A percentile compares a stretch with the other conserved stretches of the same genome.
Evolutionary conservation across 2,329 filamentous ascomycete genomes (phyloP).

Genomic region (Domatiomyces globalis): DNA sequence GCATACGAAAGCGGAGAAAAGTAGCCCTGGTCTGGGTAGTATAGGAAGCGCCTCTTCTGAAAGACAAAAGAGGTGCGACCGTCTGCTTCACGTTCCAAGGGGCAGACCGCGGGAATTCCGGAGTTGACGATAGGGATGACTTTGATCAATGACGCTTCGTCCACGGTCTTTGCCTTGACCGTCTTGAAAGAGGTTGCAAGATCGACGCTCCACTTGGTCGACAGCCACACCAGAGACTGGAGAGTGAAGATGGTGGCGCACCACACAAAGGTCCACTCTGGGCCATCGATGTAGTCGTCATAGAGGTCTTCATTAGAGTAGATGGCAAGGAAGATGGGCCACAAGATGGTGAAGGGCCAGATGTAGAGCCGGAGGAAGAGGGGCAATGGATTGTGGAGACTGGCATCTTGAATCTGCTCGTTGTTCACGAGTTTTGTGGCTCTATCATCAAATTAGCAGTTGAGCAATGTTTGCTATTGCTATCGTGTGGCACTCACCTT

Average conservation of each 20-base stretch:
- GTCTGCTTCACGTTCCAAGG: constrained; percentile 58
- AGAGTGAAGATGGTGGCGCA: constrained; percentile 71
- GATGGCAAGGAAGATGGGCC: constrained; percentile 80
- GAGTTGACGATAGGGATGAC: constrained; percentile 82
- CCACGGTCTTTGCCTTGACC: constrained; percentile 51
- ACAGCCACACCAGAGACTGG: constrained; percentile 83
- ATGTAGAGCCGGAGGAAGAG: constrained; percentile 72
- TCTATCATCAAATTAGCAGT: constrained; percentile 1
- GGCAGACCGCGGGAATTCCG: constrained; percentile 75
- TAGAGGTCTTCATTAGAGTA: constrained; percentile 76
- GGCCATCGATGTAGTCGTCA: constrained; percentile 77
- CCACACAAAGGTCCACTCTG: constrained; percentile 98
- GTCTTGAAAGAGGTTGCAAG: constrained; percentile 71
- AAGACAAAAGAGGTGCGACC: constrained; percentile 81
- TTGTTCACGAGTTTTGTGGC: constrained; percentile 60
- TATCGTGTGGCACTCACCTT: constrained; percentile 5
- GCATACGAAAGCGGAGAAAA: constrained; percentile 73
- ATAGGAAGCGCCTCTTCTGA: constrained; percentile 94
- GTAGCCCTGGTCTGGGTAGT: constrained; percentile 52
- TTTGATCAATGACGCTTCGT: constrained; percentile 75
- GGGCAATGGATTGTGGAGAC: constrained; percentile 75
- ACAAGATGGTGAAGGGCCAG: constrained; percentile 83
- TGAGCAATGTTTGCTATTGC: background rate
- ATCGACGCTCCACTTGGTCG: constrained; percentile 94
- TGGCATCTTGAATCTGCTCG: constrained; percentile 72